Evolutionary conservation across 2,329 filamentous ascomycete genomes (phyloP), one percentile per base, ranked within the genome.

Genomic region (Penicillium aurantiogriseum): DNA sequence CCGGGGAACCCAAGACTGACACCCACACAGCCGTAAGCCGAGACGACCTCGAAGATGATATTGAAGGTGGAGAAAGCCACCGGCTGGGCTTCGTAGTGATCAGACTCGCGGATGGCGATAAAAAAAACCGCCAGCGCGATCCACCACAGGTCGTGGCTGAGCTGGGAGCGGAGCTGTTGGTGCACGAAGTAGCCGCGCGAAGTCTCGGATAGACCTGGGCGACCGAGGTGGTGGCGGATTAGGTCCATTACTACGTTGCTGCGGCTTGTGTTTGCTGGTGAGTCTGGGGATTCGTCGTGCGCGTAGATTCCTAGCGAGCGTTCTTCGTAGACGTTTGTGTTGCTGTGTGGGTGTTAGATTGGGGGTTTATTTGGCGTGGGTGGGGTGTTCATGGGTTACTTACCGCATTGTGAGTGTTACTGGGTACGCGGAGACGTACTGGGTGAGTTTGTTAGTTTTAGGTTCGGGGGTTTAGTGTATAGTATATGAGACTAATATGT

Each of bases 291-390:
- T 40, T 68, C 58, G 44, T 78, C 73, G 11, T 73, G 66, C 38
- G 72, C 71, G 55, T 73, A 75, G 27, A 75, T 72, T 0, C 86
- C 86, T 2, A 90, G 76, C 0, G 84, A 86, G 7, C 85, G 79
- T 66, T 90, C 87, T 68, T 90, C 87, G 67, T 90, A 90, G 31
- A 88, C 84, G 66, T 90, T 90, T 39, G 86, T 88, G 68, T 87
- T 85, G 29, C 87, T 82, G 25, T 27, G 33, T 5, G 9, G 4
- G 21, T 42, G 42, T 62, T 45, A 63, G 60, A 23, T 42, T 21
- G 29, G 11, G 6, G 6, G n/a, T 17, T 39, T 17, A 9, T 31
- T 33, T 19, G 27, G 21, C 3, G 6, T 25, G 17, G 15, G 17
- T 51, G 29, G 29, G 21, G 21, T 5, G 10, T 36, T 27, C 17